Evolutionary conservation across 768 basidiomycete genomes (phyloP).

Genomic region (Xerocomellus chrysenteron): DNA sequence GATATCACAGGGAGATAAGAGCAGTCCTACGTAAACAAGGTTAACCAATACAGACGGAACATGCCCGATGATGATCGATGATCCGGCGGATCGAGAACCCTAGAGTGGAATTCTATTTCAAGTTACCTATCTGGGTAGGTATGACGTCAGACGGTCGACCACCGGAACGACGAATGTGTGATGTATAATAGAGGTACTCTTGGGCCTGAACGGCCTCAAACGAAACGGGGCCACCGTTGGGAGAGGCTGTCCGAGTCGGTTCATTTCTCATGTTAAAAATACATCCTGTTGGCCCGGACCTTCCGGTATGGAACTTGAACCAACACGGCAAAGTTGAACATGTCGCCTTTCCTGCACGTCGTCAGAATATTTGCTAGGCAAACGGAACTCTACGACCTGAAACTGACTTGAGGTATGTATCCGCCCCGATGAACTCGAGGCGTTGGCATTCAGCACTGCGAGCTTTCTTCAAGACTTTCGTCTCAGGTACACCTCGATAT

Average conservation of each 20-base stretch:
- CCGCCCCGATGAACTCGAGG: slow-evolving; percentile 56
- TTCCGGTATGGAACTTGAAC: slow-evolving; percentile 50
- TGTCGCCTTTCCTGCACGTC: slow-evolving; percentile 33
- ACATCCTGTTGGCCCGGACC: slow-evolving; percentile 47
- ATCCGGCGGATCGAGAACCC: too few relatives aligned
- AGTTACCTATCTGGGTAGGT: slow-evolving; percentile 31
- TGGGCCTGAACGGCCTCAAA: too few relatives aligned
- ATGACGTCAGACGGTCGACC: neutral
- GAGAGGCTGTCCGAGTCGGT: slow-evolving; percentile 20
- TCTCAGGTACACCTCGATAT: slow-evolving; percentile 51
- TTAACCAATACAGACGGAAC: slow-evolving; percentile 42
- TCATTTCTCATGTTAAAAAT: slow-evolving; percentile 25
- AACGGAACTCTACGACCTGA: neutral
- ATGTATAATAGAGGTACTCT: too few relatives aligned
- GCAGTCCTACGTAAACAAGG: slow-evolving; percentile 4
- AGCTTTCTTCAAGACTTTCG: slow-evolving; percentile 52
- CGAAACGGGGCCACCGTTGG: too few relatives aligned
- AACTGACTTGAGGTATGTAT: slow-evolving; percentile 53
- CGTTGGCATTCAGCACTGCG: slow-evolving; percentile 52
- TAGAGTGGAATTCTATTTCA: slow-evolving; percentile 45
- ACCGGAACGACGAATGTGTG: slow-evolving; percentile 46
- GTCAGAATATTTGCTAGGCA: neutral
- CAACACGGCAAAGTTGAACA: slow-evolving; percentile 47
- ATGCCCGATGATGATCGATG: too few relatives aligned
- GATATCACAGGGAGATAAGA: slow-evolving; percentile 9